Base-by-base conservation (phyloP, 805 yeast genomes). In the Metschnikowia borealis region DNA sequence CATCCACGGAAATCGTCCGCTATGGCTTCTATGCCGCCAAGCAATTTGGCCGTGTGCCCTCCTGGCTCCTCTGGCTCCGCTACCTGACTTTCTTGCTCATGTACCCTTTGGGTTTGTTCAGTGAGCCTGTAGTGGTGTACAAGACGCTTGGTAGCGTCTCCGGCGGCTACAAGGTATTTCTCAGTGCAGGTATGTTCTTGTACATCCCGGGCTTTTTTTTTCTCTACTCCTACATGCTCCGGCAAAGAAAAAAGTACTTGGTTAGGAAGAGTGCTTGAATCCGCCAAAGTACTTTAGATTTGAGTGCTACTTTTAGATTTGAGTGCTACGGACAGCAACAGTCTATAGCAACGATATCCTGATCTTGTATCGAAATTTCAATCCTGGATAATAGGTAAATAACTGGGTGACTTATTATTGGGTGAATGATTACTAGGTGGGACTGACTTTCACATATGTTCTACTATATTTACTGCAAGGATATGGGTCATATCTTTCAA, bases 201-300 rank as follows among this genome's bases (percentile, higher is more conserved):
- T 69, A 69, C 46, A 20, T 67, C 5, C 73, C 73, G 3, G 73
- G 73, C 3, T 65, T 69, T 47, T 39, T 56, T 17, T 38, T 50
- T 20, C 53, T 69, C 18, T 68, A 66, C 52, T 46, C 54, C 29
- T 60, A 69, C 54, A 68, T 69, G 73, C 58, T 62, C 46, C 57
- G 50, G 35, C 73, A 68, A 47, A 54, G 73, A 45, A 44, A 45
- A 21, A 63, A 59, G 54, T 45, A 54, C 33, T 38, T 53, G 37
- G 17, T 14, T 11, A 15, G 18, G 20, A 34, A 15, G 14, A 14
- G 10, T n/a, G 36, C 10, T 34, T 14, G 15, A 34, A 34, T 15
- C 10, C 17, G 36, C 29, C 29, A 26, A 23, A 8, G 20, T 18
- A 18, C 20, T 18, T 18, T 18, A 21, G 26, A 21, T 21, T 21